A percentile compares a stretch with the other conserved stretches of the same genome.
Evolutionary conservation across 78 protist genomes (phyloP).

Genomic region (Planoprotostelium fungivorum): DNA sequence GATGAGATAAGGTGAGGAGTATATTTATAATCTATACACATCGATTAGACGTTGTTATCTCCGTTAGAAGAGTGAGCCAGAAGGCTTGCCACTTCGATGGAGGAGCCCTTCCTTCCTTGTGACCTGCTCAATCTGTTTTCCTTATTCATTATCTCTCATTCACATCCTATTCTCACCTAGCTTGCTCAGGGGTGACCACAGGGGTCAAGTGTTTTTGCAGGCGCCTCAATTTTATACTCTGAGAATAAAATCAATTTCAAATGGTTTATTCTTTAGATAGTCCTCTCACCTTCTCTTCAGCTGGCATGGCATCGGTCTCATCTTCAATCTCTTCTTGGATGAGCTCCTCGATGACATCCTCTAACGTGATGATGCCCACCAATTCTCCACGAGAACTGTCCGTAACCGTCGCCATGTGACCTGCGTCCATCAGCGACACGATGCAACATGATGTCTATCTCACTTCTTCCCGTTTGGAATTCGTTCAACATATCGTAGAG

Average conservation of each 20-base stretch:
- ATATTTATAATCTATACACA: too few relatives aligned
- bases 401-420: slow-evolving; percentile 16
- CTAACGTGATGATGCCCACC: slow-evolving; percentile 15
- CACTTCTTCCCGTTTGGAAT: slow-evolving; percentile 1
- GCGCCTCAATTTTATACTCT: not conserved
- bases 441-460: not conserved
- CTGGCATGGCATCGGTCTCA: not conserved
- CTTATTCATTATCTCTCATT: not conserved
- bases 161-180: too few relatives aligned
- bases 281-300: not conserved
- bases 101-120: slow-evolving; percentile 2
- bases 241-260: too few relatives aligned
- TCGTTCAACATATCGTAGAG: not conserved
- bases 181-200: too few relatives aligned
- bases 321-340: slow-evolving; percentile 1
- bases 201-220: not conserved
- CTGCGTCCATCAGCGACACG: not conserved
- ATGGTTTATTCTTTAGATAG: too few relatives aligned
- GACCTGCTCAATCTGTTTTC: not conserved
- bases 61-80: not conserved
- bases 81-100: not conserved
- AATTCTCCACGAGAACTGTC: not conserved
- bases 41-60: not conserved
- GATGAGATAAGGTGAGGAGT: too few relatives aligned
- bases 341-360: slow-evolving; percentile 24